These are phyloP conservation scores for Fusarium sp. DNA, from an alignment of 2,329 filamentous ascomycete genomes.

Conservation along the genomic window DNA sequence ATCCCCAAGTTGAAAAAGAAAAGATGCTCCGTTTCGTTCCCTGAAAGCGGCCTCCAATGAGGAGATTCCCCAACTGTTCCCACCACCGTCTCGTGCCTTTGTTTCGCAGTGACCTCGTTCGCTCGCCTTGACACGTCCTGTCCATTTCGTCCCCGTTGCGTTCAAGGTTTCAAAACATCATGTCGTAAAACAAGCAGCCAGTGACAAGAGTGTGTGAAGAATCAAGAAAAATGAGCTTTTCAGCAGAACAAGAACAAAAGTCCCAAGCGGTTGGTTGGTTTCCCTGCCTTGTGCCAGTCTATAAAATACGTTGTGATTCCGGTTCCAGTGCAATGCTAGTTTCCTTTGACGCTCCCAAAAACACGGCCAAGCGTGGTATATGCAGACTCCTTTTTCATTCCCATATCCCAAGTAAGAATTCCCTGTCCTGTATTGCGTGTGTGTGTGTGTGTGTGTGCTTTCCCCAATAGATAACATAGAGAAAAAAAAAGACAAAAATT, in stretches of 20 bases:
- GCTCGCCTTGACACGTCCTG: conserved; percentile 2
- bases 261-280: conserved; percentile 42
- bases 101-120: neutral
- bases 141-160: neutral
- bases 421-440: conserved; percentile 30
- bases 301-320: conserved; percentile 42
- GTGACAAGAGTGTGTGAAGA: neutral
- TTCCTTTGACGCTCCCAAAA: conserved; percentile 36
- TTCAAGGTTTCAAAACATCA: neutral
- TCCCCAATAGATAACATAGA: conserved; percentile 24
- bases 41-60: conserved; percentile 26
- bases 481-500: conserved; percentile 19
- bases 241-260: conserved; percentile 35
- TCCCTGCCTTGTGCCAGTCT: conserved; percentile 44
- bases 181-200: neutral
- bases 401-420: conserved; percentile 17
- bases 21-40: neutral
- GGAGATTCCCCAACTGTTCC: neutral
- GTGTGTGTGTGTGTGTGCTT: neutral
- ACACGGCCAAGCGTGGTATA: conserved; percentile 43
- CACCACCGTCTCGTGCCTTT: neutral
- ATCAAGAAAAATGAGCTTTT: conserved; percentile 33
- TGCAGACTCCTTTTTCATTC: conserved; percentile 44
- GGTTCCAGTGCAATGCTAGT: conserved; percentile 42
- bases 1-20: conserved; percentile 5